Base-by-base conservation (phyloP, 2,329 filamentous ascomycete species). In the Hawksworthiomyces lignivorus region DNA sequence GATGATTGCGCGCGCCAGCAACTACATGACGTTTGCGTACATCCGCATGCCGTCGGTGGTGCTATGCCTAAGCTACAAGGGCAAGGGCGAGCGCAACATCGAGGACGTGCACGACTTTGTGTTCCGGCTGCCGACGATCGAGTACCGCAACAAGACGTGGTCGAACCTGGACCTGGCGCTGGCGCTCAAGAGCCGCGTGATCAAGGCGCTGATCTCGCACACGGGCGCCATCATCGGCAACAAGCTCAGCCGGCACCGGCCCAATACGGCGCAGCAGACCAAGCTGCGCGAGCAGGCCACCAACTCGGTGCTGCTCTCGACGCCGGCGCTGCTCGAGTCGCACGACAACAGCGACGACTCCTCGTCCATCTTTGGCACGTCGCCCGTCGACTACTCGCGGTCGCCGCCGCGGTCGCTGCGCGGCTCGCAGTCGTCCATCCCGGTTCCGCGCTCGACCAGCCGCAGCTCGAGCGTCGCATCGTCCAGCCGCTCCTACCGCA, bases 101-200 rank as follows among this genome's bases (percentile, higher is more conserved):
- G 88, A 96, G 64, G 94, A 98, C 61, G 84, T 98, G 14, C 90
- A 98, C 63, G 84, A 97, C 57, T 94, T 98, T 52, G 92, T 98
- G 36, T 98, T 98, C 75, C 82, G 87, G 26, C 78, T 98, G 64
- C 92, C 92, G 4, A 84, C 85, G 3, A 81, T 98, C 35, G 92
- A 98, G 60, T 97, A 95, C 67, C 80, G 87, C 49, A 98, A 98
- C 72, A 98, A 98, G 70, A 97, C 89, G 8, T 98, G 92, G 92
- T 96, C 88, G 7, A 98, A 97, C 59, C 75, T 98, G 7, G 92
- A 98, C 56, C 77, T 98, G 9, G 89, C 90, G 1, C 72, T 97
- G 36, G 84, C 88, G 12, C 73, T 98, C 41, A 97, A 98, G 67
- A 94, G 89, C 58, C 89, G 94, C 35, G 85, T 97, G 44, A 87